Evolutionary conservation across 768 basidiomycete genomes (phyloP), one percentile per base, ranked within the genome.

Genomic region (Hirschioporus abietinus): DNA sequence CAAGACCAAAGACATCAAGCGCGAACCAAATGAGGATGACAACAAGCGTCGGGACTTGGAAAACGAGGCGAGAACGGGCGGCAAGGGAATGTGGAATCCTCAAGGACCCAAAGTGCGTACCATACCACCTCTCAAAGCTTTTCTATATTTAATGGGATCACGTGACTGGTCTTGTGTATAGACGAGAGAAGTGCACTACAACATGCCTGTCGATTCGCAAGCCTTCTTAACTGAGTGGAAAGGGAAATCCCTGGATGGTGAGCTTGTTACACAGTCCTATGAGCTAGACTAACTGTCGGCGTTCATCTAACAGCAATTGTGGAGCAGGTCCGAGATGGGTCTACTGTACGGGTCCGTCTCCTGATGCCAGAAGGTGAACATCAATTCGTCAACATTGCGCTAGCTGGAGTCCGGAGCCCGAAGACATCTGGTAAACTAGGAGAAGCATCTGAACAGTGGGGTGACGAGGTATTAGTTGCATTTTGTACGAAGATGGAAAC

Each of bases 281-380:
- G 36, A 20, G 42, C 12, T 3, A 52, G 12, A 52, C 42, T 15
- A 20, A 52, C 42, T 12, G 58, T 42, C 70, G 64, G 34, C 57
- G 60, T 0, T 58, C 57, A 58, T 18, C 66, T 26, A 30, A 1
- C 67, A 96, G 95, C 91, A 62, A 85, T 98, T 68, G 93, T 99
- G 67, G 96, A 99, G 78, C 89, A 92, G 74, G 95, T 98, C 64
- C 86, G 92, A 63, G 96, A 99, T 74, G 96, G 95, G 63, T 90
- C 92, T 24, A 96, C 93, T 30, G 78, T 99, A 34, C 90, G 96
- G 24, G 87, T 91, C 62, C 89, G 97, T 63, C 84, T 99, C 61
- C 80, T 97, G 65, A 86, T 98, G 81, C 91, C 95, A 20, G 88
- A 92, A 59, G 91, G 89, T 12, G 88, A 92, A 66, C 97, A 99